A percentile compares a stretch with the other conserved stretches of the same genome.
phyloP scores from a whole-genome alignment of 805 yeast species.

The Candida andamanensis region DNA sequence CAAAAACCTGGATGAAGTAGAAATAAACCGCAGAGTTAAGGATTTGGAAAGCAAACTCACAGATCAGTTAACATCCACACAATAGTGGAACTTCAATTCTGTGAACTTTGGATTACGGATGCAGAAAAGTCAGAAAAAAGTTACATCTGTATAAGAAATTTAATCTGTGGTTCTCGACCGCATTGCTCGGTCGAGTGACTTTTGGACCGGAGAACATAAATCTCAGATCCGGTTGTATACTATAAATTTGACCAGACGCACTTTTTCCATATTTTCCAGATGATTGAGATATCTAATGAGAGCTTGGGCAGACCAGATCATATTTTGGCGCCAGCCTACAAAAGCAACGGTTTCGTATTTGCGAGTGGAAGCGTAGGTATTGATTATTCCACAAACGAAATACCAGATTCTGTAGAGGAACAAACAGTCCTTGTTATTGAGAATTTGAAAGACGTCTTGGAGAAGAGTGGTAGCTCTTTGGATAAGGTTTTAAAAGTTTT shows the following conservation, averaged over 20 bases:
- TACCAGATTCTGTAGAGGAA: conserved; percentile 34
- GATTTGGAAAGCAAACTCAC: conserved; percentile 18
- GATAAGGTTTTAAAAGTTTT: conserved; percentile 44
- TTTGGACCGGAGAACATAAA: no score
- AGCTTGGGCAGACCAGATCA: not conserved
- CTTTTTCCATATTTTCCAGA: no score
- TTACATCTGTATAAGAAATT: no score
- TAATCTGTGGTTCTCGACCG: no score
- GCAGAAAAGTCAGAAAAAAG: no score
- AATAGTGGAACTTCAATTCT: no score
- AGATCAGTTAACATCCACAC: no score
- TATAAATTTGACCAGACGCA: no score
- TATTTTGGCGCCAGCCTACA: conserved; percentile 18
- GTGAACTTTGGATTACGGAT: no score
- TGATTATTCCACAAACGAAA: conserved; percentile 30
- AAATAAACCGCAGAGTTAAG: conserved; percentile 18
- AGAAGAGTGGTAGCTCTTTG: conserved; percentile 38
- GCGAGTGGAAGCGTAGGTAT: conserved; percentile 44
- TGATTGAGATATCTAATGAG: no score
- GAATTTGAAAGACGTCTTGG: conserved; percentile 35
- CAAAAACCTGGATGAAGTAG: conserved; percentile 29
- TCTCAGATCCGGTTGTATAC: no score
- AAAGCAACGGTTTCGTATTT: conserved; percentile 25
- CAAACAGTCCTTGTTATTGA: conserved; percentile 42
- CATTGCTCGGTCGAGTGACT: no score